Evolutionary conservation across 768 basidiomycete species (phyloP), one percentile per base, ranked within the genome.

Genomic region (Amanita muscaria): DNA sequence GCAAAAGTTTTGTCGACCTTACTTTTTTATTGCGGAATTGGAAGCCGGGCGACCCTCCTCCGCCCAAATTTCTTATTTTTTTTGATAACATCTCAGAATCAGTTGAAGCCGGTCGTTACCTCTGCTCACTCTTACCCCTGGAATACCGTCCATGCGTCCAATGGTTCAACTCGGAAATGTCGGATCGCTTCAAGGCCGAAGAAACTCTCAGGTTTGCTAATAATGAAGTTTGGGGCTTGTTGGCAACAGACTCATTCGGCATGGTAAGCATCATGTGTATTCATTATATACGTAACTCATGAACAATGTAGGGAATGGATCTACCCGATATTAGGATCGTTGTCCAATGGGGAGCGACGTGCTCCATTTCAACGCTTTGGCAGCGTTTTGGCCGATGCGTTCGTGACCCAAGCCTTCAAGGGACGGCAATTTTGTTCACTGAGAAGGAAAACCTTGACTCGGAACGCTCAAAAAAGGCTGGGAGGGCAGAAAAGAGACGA

Each of bases 111-210:
- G 22, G 40, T 25, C 22, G n/a, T 2, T 18, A 25, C 16, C 12
- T 40, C 11, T 16, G 40, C 22, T 21, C 22, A 9, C 23, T 40
- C 14, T 6, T 47, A 2, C 31, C 48, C 39, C 40, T n/a, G 5
- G 18, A 47, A 23, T 22, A 46, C 5, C 18, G n/a, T 27, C 19
- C 40, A 3, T 34, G 40, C n/a, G 37, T 48, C 8, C 18, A 16
- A 11, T 59, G 55, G 52, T 58, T 56, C 25, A 53, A 56, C 35
- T 45, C 53, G 3, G 49, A 44, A 4, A 54, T 56, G 53, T 43
- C 30, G 7, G 30, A 24, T 2, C 32, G 42, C 2, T 53, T 51
- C 41, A 29, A 39, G 5, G 31, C 12, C 1, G 49, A 52, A 14
- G 32, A 16, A 16, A 49, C 54, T 9, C 6, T 35, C 5, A 30